Evolutionary conservation across 176 grass and related monocot species (phyloP).

Genomic region (Aegilops bicornis): DNA sequence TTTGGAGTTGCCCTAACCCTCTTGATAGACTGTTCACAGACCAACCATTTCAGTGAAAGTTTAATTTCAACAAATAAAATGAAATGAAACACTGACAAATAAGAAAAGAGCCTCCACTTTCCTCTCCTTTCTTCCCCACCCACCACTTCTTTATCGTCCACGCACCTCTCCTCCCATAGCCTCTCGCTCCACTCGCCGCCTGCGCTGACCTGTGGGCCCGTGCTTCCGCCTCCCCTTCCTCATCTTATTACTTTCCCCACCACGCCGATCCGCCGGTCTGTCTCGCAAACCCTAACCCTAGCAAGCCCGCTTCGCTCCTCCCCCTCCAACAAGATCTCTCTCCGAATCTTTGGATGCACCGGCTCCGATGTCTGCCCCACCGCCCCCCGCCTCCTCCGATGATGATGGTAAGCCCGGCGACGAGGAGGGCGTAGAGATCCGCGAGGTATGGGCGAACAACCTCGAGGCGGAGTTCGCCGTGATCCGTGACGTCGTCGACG

Average conservation of each 20-base stretch:
- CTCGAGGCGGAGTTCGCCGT: constrained; percentile 65
- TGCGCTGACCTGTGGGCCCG: constrained; percentile 32
- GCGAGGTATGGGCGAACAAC: constrained; percentile 71
- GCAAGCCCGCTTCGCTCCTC: neutral
- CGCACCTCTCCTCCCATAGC: neutral
- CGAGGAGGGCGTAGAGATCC: constrained; percentile 58
- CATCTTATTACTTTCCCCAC: neutral
- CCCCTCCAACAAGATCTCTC: neutral
- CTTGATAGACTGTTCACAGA: no score
- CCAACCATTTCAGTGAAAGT: no score
- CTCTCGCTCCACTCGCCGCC: constrained; percentile 2
- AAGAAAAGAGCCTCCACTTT: no score
- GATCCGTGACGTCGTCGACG: constrained; percentile 60
- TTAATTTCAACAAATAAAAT: no score
- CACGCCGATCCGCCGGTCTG: neutral
- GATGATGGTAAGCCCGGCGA: neutral
- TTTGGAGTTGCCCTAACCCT: no score
- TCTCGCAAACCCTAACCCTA: constrained; percentile 32
- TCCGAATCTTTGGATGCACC: constrained; percentile 37
- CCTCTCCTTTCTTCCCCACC: no score
- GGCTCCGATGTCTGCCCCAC: constrained; percentile 35
- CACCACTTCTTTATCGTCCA: no score
- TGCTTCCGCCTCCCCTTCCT: neutral
- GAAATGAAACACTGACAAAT: no score
- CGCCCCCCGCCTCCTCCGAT: neutral